Evolutionary conservation across 108 stramenopile genomes (phyloP).

Genomic region (Skeletonema marinoi): DNA sequence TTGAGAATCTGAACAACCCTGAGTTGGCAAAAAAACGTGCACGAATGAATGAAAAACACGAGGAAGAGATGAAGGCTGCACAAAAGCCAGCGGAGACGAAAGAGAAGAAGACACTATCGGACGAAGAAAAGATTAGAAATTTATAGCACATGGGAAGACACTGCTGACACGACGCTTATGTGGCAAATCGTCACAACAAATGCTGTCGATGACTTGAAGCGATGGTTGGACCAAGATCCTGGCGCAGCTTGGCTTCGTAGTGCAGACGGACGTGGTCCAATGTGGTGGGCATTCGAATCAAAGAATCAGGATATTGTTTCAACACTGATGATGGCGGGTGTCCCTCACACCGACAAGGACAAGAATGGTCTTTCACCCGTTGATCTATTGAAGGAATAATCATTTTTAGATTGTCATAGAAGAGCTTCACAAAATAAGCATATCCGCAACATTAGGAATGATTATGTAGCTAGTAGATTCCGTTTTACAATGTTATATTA

Average conservation of each 20-base stretch:
- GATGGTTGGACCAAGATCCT: slow-evolving; percentile 78
- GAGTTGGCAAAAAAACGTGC: slow-evolving; percentile 59
- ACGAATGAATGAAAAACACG: slow-evolving; percentile 25
- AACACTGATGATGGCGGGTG: slow-evolving; percentile 78
- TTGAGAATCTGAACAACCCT: slow-evolving; percentile 80
- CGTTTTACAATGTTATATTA: neutral
- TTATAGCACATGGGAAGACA: slow-evolving; percentile 86
- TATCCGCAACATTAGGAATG: neutral
- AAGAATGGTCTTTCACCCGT: slow-evolving; percentile 75
- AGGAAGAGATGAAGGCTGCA: slow-evolving; percentile 7
- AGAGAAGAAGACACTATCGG: slow-evolving; percentile 23
- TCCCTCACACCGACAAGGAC: slow-evolving; percentile 82
- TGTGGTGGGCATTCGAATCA: slow-evolving; percentile 89
- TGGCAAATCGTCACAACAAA: slow-evolving; percentile 77
- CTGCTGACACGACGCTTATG: slow-evolving; percentile 83
- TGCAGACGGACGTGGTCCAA: slow-evolving; percentile 88
- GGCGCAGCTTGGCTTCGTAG: slow-evolving; percentile 79
- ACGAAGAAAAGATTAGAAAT: slow-evolving; percentile 63
- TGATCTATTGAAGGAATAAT: slow-evolving; percentile 65
- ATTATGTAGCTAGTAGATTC: neutral
- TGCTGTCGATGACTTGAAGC: slow-evolving; percentile 62
- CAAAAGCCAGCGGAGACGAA: neutral
- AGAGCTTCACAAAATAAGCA: neutral
- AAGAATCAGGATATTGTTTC: slow-evolving; percentile 81
- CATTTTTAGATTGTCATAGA: neutral